Evolutionary conservation across 805 yeast species (phyloP), one percentile per base, ranked within the genome.

Genomic region (Saccharomycopsis fermentans): DNA sequence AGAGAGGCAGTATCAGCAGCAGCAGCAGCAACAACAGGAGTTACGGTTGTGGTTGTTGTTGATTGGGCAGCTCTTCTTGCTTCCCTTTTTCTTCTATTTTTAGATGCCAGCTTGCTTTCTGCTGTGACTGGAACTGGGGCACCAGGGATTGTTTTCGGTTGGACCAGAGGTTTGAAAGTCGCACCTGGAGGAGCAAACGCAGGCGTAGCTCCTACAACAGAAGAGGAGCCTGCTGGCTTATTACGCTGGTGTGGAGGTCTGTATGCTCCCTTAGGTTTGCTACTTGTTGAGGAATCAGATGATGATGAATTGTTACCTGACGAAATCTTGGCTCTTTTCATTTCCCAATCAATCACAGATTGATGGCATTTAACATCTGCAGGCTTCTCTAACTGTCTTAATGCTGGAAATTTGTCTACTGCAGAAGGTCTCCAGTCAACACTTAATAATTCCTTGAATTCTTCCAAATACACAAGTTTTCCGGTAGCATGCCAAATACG

Each of bases 241-340:
- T 65, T 77, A 70, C 96, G 80, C 11, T 97, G 96, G 71, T 90
- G 97, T 1, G 99, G 99, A 26, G 99, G 99, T 70, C 96, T 82
- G 71, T 94, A 94, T 48, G 97, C 98, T 57, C 97, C 96, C 68
- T 84, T 86, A 57, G 78, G 69, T 19, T 75, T 70, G 17, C 71
- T 68, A 37, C 65, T 64, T 43, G 68, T 58, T 53, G 26, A 26
- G 24, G 53, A 29, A 27, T 47, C 47, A 21, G 47, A 9, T 4
- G 26, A 29, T 9, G 50, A 24, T 26, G 43, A 26, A 27, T 19
- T 43, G n/a, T 48, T 52, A 19, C 39, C 37, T 4, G 29, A n/a
- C n/a, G 52, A 21, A 14, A 52, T 60, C 67, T 74, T 63, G 68
- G 78, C 65, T 74, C 69, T 39, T 69, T 69, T 21, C 24, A 73